Base-by-base conservation (phyloP, 176 grass and related monocot genomes). In the Avena sativa region DNA sequence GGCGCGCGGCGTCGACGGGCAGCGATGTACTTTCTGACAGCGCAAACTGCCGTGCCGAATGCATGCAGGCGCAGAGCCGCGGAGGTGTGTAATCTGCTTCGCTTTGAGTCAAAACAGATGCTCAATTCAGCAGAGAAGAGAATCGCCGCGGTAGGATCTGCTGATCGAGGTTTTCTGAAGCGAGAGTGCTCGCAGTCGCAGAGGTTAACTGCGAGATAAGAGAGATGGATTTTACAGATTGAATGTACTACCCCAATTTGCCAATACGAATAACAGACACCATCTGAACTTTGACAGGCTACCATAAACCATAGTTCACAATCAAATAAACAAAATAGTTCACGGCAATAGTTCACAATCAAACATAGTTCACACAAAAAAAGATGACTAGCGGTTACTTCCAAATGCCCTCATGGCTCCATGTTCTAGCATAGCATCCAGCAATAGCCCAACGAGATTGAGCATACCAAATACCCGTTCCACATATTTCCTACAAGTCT, bases 21-120 rank as follows among this genome's bases (percentile, higher is more conserved):
- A 38, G 21, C 21, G 30, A 49, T n/a, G 88, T 76, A 51, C 88
- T 86, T 84, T 47, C 76, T 34, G 32, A 46, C 6, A 7, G 2
- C 8, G 26, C 17, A 10, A 50, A 13, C 6, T 21, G 8, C 46
- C 17, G 79, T 11, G 84, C 79, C 56, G 12, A 56, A 78, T 40
- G 79, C 84, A 66, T 81, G 77, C 67, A 0, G 4, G 7, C 21
- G 9, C 12, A 3, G 25, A 49, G 14, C 48, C 48, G 48, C 48
- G 8, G 52, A 16, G 14, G 52, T 55, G 17, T 21, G 11, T 7
- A 30, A 53, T 3, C 23, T 55, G 21, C 14, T 46, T 36, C 20
- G 16, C 17, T 21, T 6, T 10, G 74, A 38, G 76, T 89, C 87
- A 53, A 72, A 52, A 15, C 26, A 61, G 47, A 28, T 1, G 53